Base-by-base conservation (phyloP, 345 rosid genomes). In the Citrus medica region DNA sequence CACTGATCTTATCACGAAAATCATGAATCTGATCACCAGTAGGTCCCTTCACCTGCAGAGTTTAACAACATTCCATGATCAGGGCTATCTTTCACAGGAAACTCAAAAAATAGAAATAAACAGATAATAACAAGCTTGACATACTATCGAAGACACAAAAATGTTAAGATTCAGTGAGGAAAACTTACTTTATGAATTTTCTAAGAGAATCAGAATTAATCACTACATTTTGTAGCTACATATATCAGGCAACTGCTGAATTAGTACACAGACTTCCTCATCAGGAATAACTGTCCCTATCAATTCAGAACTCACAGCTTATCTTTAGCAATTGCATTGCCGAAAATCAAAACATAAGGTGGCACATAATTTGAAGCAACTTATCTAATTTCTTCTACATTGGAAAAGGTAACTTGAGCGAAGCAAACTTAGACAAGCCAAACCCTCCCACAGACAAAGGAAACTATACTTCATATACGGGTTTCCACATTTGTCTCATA, bases 31-130 rank as follows among this genome's bases (percentile, higher is more conserved):
- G 97, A 53, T 88, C 89, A 64, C 90, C 87, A 2, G 78, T 48
- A 72, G 94, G 94, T 69, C 94, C 94, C 79, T 90, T 90, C 69
- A 92, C 87, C 97, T 92, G 83, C 46, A 55, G 16, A 76, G 65
- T 16, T 64, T 55, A 68, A 84, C 70, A 73, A 46, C 33, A 17
- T 75, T 48, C 59, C 74, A 73, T 30, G 16, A 53, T 72, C 30
- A 72, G 24, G 16, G 2, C 56, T 37, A n/a, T 19, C 24, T 56
- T 58, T 67, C 24, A 46, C 25, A 68, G 30, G 53, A 71, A 74
- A 37, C 28, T n/a, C 14, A 16, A 33, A 38, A 64, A 76, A 42
- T 4, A 19, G 3, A 66, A 3, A 4, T 27, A 13, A 19, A 51
- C 12, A 7, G 16, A 25, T 33, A 35, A 14, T 53, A 51, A 55